Evolutionary conservation across 2,329 filamentous ascomycete species (phyloP), one percentile per base, ranked within the genome.

Genomic region (Paracamarosporium sp.): DNA sequence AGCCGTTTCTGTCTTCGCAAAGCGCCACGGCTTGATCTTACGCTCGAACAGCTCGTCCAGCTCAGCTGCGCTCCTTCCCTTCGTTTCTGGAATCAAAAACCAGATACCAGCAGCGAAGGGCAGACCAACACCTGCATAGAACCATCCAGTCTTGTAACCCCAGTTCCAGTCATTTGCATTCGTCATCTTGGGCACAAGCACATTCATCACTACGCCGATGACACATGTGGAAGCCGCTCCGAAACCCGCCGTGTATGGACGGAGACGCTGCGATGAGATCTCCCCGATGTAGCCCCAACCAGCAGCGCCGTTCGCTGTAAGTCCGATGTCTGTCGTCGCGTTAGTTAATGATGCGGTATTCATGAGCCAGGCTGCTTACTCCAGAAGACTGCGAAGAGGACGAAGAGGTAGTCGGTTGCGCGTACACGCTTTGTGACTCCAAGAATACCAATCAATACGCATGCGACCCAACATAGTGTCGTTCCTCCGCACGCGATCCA

Each of bases 91-190:
- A 38, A 60, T 50, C 30, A 57, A 25, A 28, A 57, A 60, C 58
- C 55, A 60, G 28, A 53, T 53, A 4, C 58, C 58, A 25, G 20
- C 24, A 17, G 54, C 51, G 43, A 57, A 57, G n/a, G 57, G 57
- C 11, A 54, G 25, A 9, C 57, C 58, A 30, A 60, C 48, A 3
- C 58, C 58, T 15, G 50, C 58, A 44, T 55, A 57, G 38, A 60
- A 57, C 52, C 53, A 60, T 13, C 58, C 50, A 22, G 58, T 55
- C 24, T 60, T 55, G n/a, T 24, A 56, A 36, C 55, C 58, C 58
- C 55, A 60, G n/a, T 60, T 57, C 55, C 55, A 57, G 27, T 55
- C 51, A 15, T 50, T 51, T 2, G 54, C 50, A 38, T 57, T 57
- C 2, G 51, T 46, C 54, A 60, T 57, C 27, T 55, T 48, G 2